These are phyloP conservation scores for Neofusicoccum kwambonambiense DNA, from an alignment of 2,329 filamentous ascomycete species.

Conservation along the genomic window DNA sequence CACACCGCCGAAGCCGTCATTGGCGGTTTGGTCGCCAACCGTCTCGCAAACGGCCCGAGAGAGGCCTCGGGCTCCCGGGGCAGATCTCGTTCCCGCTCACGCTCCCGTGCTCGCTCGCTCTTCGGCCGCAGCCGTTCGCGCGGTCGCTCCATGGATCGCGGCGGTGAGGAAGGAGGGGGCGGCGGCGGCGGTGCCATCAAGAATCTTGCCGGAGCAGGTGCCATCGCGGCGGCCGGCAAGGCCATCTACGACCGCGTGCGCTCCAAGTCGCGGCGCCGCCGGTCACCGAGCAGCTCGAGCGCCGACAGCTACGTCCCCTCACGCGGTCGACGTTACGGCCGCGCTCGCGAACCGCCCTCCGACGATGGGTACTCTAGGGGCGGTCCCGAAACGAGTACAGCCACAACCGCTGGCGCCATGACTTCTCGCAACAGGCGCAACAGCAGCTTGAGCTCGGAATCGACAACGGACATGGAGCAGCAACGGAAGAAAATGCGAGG, in stretches of 20 bases:
- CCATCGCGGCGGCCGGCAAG: constrained; percentile 51
- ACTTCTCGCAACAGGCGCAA: constrained; percentile 24
- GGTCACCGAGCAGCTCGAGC: constrained; percentile 46
- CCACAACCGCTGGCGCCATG: constrained; percentile 29
- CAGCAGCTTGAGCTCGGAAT: constrained; percentile 51
- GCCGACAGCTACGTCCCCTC: constrained; percentile 54
- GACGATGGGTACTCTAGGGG: not conserved
- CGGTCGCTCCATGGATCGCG: constrained; percentile 53
- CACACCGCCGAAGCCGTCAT: constrained; percentile 84
- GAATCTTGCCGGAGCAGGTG: constrained; percentile 49
- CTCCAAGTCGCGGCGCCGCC: constrained; percentile 50
- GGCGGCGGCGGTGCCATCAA: constrained; percentile 47
- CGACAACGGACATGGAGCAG: constrained; percentile 62
- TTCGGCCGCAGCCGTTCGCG: constrained; percentile 47
- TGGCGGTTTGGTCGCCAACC: constrained; percentile 82
- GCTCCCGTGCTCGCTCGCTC: constrained; percentile 60
- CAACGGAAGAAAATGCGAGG: constrained; percentile 63
- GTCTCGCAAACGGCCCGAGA: constrained; percentile 78
- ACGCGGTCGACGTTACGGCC: constrained; percentile 39
- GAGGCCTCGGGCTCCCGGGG: constrained; percentile 61
- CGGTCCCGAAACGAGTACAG: not conserved
- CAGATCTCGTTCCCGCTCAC: constrained; percentile 53
- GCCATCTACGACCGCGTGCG: constrained; percentile 56
- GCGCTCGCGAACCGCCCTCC: not conserved
- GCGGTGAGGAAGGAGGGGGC: constrained; percentile 33